These are phyloP conservation scores for Cladosporium cucumerinum DNA, from an alignment of 2,329 filamentous ascomycete species.

Conservation along the genomic window DNA sequence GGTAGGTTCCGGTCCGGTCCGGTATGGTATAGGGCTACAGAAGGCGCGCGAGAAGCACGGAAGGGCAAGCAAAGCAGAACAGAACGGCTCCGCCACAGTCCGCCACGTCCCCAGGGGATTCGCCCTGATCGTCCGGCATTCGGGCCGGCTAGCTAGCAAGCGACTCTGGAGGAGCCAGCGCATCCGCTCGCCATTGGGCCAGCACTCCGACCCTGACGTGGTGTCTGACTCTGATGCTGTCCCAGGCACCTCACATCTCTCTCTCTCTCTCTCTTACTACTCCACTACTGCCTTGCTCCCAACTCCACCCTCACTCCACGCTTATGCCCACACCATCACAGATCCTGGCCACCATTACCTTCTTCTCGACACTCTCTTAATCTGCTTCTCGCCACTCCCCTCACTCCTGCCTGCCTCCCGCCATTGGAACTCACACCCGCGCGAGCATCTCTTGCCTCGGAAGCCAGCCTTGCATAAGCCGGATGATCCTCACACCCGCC, in stretches of 20 bases:
- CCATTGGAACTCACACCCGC: neutral
- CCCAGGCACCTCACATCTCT: neutral
- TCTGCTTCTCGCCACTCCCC: neutral
- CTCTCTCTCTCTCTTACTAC: neutral
- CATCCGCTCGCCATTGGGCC: neutral
- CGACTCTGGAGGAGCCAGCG: neutral
- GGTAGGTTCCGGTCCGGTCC: no score
- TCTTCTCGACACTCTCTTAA: neutral
- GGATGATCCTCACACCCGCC: neutral
- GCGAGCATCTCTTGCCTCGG: neutral
- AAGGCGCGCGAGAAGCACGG: neutral
- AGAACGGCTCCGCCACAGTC: no score
- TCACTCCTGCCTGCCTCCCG: neutral
- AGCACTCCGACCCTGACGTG: neutral
- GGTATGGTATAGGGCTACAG: neutral
- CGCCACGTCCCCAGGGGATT: neutral
- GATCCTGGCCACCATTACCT: neutral
- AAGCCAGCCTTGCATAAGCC: neutral
- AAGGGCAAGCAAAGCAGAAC: neutral
- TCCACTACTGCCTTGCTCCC: neutral
- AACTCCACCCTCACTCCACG: slow-evolving; percentile 2
- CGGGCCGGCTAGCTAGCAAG: neutral
- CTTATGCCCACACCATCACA: neutral
- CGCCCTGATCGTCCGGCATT: slow-evolving; percentile 1
- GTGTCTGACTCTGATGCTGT: neutral